phyloP scores from a whole-genome alignment of 345 rosid species.

The Euphorbia lathyris region DNA sequence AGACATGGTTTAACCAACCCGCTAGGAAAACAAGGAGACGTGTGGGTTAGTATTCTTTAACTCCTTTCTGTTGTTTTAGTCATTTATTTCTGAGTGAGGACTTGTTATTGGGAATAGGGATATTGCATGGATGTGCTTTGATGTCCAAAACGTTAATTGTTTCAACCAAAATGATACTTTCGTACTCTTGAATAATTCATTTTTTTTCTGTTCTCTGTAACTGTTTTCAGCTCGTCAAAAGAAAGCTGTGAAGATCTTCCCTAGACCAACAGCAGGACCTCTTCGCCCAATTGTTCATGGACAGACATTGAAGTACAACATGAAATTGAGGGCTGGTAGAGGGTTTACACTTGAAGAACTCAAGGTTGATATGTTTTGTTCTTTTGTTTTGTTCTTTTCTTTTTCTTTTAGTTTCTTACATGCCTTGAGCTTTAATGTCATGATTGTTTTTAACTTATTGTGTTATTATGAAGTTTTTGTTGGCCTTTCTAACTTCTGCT shows the following conservation, averaged over 20 bases:
- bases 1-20: conserved; percentile 91
- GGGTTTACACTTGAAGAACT: conserved; percentile 93
- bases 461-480: background rate
- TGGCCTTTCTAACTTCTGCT: background rate
- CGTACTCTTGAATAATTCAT: background rate
- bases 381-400: too few relatives aligned
- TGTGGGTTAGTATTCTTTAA: conserved; percentile 20
- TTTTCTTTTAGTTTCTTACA: background rate
- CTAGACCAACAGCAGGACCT: conserved; percentile 48
- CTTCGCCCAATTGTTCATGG: too few relatives aligned
- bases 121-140: background rate
- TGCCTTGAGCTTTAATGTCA: background rate
- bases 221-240: conserved; percentile 27
- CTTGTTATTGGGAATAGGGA: background rate
- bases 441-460: background rate
- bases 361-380: conserved; percentile 45
- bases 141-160: too few relatives aligned
- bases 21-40: conserved; percentile 72
- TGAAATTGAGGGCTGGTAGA: conserved; percentile 81
- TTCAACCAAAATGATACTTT: background rate
- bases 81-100: background rate
- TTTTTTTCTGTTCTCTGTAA: background rate
- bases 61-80: background rate
- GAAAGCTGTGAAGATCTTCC: conserved; percentile 36
- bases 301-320: too few relatives aligned